These are phyloP conservation scores for Puya raimondii DNA, from an alignment of 176 grass and related monocot genomes.

Conservation along the genomic window DNA sequence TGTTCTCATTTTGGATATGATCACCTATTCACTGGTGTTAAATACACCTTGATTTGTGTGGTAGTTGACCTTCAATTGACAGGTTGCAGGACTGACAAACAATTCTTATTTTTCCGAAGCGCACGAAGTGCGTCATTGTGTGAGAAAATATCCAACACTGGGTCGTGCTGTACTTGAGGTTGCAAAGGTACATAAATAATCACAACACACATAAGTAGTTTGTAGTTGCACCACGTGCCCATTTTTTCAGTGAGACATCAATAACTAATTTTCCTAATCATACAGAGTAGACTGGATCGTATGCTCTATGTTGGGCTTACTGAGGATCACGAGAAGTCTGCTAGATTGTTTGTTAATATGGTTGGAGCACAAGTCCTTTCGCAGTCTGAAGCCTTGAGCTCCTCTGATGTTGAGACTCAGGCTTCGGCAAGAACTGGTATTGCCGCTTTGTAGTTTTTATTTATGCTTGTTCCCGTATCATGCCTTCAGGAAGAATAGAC, in stretches of 20 bases:
- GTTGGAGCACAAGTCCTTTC: constrained; percentile 94
- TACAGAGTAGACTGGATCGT: constrained; percentile 73
- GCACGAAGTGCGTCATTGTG: constrained; percentile 74
- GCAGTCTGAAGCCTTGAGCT: constrained; percentile 48
- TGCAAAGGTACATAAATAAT: constrained; percentile 62
- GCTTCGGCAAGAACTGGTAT: constrained; percentile 38
- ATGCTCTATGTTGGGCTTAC: constrained; percentile 93
- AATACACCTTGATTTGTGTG: not conserved
- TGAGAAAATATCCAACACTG: constrained; percentile 62
- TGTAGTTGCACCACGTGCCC: not conserved
- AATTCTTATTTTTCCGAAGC: constrained; percentile 68
- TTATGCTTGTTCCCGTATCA: not conserved
- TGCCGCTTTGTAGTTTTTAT: not conserved
- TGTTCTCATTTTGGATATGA: not conserved
- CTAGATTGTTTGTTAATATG: constrained; percentile 82
- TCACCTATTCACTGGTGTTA: not conserved
- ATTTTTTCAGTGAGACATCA: constrained; percentile 6
- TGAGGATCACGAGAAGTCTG: constrained; percentile 90
- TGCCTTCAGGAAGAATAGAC: not conserved
- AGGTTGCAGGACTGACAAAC: constrained; percentile 91
- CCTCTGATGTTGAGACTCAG: constrained; percentile 42
- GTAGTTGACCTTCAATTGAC: constrained; percentile 1
- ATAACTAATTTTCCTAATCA: constrained; percentile 19
- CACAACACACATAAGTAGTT: not conserved
- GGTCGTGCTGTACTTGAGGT: constrained; percentile 73